phyloP scores from a whole-genome alignment of 2,329 filamentous ascomycete species.

The Paraphaeosphaeria minitans region DNA sequence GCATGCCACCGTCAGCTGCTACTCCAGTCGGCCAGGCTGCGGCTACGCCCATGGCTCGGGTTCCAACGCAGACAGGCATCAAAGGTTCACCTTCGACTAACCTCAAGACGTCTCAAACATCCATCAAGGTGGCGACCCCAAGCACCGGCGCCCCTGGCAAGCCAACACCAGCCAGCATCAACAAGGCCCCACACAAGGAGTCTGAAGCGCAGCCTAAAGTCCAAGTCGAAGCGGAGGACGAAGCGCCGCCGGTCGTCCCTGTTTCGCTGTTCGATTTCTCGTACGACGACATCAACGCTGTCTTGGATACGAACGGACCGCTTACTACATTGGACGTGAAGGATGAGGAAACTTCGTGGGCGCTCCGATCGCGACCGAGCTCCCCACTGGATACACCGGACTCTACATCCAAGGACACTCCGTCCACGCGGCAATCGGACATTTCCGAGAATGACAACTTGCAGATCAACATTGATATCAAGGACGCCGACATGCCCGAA shows the following conservation, averaged over 20 bases:
- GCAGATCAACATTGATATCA: constrained; percentile 46
- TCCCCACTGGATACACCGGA: constrained; percentile 43
- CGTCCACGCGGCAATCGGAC: constrained; percentile 48
- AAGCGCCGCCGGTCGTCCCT: constrained; percentile 31
- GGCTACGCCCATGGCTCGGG: constrained; percentile 46
- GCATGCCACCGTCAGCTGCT: constrained; percentile 36
- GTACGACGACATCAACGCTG: constrained; percentile 41
- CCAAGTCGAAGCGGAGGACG: constrained; percentile 28
- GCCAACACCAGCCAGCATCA: constrained; percentile 38
- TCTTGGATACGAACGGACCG: constrained; percentile 37
- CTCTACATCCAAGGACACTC: constrained; percentile 45
- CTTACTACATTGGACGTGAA: constrained; percentile 43
- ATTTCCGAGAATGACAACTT: constrained; percentile 51
- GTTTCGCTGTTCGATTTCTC: constrained; percentile 39
- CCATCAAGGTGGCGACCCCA: constrained; percentile 41
- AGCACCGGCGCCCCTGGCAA: constrained; percentile 38
- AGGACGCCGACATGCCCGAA: constrained; percentile 41
- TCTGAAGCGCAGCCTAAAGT: constrained; percentile 20
- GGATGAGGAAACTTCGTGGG: constrained; percentile 43
- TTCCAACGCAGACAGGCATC: constrained; percentile 45
- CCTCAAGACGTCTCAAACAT: constrained; percentile 45
- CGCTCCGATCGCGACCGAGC: constrained; percentile 35
- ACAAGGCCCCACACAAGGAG: constrained; percentile 35
- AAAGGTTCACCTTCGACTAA: constrained; percentile 45
- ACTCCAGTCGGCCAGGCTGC: constrained; percentile 43